phyloP scores from a whole-genome alignment of 805 yeast genomes.

The Maudiozyma turicensis region DNA sequence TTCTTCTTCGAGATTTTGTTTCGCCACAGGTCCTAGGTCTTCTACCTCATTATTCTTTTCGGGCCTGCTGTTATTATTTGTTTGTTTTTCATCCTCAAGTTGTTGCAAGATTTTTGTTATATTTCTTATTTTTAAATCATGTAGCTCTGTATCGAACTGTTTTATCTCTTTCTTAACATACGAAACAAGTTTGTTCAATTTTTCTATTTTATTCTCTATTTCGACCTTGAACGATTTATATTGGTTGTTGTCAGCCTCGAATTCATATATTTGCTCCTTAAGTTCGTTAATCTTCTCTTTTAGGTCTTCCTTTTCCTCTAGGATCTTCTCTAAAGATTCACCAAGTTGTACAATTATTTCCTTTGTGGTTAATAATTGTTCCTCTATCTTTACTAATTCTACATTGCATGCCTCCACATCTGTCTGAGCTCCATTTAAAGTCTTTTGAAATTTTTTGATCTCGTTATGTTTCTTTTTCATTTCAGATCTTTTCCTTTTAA shows the following conservation, averaged over 20 bases:
- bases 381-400: constrained; percentile 25
- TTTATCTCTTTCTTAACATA: constrained; percentile 34
- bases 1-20: background rate
- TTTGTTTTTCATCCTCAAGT: constrained; percentile 7
- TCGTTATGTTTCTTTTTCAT: constrained; percentile 57
- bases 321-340: constrained; percentile 30
- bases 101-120: constrained; percentile 28
- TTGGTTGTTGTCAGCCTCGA: constrained; percentile 40
- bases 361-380: constrained; percentile 28
- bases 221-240: constrained; percentile 60
- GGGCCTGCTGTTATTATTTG: background rate
- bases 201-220: constrained; percentile 52
- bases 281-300: constrained; percentile 32
- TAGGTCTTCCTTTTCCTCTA: constrained; percentile 33
- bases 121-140: constrained; percentile 43
- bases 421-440: constrained; percentile 35
- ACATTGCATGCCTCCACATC: constrained; percentile 38
- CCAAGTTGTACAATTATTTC: constrained; percentile 25
- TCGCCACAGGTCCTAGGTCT: background rate
- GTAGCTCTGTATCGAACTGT: constrained; percentile 33
- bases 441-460: constrained; percentile 42
- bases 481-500: constrained; percentile 46
- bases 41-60: too few species aligned
- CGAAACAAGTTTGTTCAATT: constrained; percentile 34
- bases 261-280: constrained; percentile 33